Conservation (phyloP, 164 flowering plant genomes). For the Vitis rupestris region DNA sequence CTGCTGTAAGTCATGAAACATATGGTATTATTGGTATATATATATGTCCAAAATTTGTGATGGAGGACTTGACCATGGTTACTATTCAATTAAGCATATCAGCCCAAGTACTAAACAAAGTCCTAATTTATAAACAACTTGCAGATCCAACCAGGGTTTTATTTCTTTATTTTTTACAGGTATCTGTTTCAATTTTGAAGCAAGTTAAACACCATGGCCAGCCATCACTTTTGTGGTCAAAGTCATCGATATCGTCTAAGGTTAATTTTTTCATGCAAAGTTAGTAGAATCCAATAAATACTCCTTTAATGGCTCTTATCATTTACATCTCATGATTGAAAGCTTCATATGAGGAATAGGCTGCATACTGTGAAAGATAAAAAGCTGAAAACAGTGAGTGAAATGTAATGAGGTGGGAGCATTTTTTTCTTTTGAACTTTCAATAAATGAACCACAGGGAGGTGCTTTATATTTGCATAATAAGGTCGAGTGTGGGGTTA, state of each 20-base stretch:
- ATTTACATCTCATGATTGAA: slow-evolving; percentile 8
- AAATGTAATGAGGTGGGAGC: background rate
- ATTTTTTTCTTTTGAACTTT: background rate
- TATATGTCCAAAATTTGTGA: no score
- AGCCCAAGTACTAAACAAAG: background rate
- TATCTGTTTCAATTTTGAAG: background rate
- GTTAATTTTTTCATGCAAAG: background rate
- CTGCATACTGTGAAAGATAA: background rate
- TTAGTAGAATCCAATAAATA: slow-evolving; percentile 2
- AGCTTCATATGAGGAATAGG: background rate
- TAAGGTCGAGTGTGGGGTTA: background rate
- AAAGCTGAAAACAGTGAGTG: background rate
- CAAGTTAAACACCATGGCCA: background rate
- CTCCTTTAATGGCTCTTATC: slow-evolving; percentile 8
- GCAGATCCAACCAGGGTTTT: background rate
- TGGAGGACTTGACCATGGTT: no score
- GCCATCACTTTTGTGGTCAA: slow-evolving; percentile 13
- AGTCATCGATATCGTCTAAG: slow-evolving; percentile 22
- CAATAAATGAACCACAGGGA: background rate
- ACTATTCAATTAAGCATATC: no score
- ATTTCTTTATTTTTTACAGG: background rate
- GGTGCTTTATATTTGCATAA: background rate
- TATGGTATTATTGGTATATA: no score
- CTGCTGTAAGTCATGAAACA: no score
- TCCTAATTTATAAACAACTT: background rate